phyloP scores from a whole-genome alignment of 2,329 filamentous ascomycete species.

The Aspergillus sp. region DNA sequence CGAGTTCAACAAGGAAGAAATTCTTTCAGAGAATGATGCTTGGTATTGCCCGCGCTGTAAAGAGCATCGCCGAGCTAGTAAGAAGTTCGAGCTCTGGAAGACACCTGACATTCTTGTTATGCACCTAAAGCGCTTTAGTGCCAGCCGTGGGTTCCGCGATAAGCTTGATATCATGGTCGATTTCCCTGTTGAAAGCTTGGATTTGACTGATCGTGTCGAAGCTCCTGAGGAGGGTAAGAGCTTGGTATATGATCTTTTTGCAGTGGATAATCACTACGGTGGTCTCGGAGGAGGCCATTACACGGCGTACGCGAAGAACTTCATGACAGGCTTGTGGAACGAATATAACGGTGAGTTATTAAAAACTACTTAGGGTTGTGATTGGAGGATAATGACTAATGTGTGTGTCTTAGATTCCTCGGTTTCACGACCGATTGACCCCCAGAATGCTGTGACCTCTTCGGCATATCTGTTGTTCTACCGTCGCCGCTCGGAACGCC shows the following conservation, averaged over 20 bases:
- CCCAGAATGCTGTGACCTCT: constrained; percentile 65
- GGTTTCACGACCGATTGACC: constrained; percentile 62
- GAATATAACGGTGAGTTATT: constrained; percentile 80
- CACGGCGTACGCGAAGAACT: constrained; percentile 91
- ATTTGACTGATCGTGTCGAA: constrained; percentile 77
- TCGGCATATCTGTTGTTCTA: constrained; percentile 96
- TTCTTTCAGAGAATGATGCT: constrained; percentile 90
- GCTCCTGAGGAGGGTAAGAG: constrained; percentile 77
- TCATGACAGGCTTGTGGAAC: constrained; percentile 86
- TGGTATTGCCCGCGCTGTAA: constrained; percentile 99
- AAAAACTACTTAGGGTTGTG: not conserved
- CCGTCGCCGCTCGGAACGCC: constrained; percentile 72
- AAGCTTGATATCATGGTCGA: constrained; percentile 91
- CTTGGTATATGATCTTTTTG: constrained; percentile 88
- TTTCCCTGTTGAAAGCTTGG: constrained; percentile 84
- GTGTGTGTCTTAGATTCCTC: constrained; percentile 63
- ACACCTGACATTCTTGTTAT: constrained; percentile 92
- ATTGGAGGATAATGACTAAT: constrained; percentile 42
- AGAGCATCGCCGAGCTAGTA: constrained; percentile 85
- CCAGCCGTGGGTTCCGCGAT: constrained; percentile 75
- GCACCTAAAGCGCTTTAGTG: constrained; percentile 94
- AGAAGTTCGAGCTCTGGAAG: constrained; percentile 97
- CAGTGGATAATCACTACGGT: constrained; percentile 93
- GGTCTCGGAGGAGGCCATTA: constrained; percentile 94
- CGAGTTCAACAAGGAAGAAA: constrained; percentile 91